A percentile compares a stretch with the other conserved stretches of the same genome.
Conservation (phyloP, 2,329 filamentous ascomycete genomes). For the Colletotrichum zoysiae region DNA sequence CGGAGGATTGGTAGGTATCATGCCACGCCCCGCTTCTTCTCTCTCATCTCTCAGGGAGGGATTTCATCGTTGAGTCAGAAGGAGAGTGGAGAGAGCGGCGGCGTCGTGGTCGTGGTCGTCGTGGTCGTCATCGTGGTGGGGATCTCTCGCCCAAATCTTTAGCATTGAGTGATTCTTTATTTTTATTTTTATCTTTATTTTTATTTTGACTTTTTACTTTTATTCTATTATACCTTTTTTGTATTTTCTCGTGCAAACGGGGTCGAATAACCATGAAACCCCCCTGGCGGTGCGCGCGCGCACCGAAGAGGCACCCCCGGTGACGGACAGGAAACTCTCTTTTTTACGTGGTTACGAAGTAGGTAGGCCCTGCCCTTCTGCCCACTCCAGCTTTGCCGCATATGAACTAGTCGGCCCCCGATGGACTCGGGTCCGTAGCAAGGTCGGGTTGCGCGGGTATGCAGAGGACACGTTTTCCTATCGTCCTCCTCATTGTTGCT, state of each 20-base stretch:
- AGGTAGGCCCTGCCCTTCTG: not conserved
- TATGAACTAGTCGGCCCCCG: not conserved
- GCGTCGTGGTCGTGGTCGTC: no score
- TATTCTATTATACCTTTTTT: no score
- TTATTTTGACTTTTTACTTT: no score
- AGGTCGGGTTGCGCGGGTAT: constrained; percentile 8
- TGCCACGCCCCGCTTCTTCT: no score
- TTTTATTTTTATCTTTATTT: not conserved
- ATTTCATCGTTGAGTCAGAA: not conserved
- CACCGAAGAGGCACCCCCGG: not conserved
- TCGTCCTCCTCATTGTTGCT: not conserved
- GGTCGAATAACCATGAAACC: not conserved
- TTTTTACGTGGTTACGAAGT: not conserved
- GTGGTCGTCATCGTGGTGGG: not conserved
- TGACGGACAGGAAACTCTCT: not conserved
- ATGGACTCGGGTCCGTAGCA: not conserved
- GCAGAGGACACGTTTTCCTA: constrained; percentile 1
- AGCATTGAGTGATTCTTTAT: not conserved
- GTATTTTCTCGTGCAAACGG: not conserved
- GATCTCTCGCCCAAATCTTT: not conserved
- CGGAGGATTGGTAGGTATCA: not conserved
- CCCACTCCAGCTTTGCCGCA: not conserved
- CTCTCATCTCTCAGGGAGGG: not conserved
- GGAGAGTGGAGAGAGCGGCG: not conserved
- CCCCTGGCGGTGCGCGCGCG: not conserved